Conservation (phyloP, 345 rosid species). For the Moricandia arvensis region DNA sequence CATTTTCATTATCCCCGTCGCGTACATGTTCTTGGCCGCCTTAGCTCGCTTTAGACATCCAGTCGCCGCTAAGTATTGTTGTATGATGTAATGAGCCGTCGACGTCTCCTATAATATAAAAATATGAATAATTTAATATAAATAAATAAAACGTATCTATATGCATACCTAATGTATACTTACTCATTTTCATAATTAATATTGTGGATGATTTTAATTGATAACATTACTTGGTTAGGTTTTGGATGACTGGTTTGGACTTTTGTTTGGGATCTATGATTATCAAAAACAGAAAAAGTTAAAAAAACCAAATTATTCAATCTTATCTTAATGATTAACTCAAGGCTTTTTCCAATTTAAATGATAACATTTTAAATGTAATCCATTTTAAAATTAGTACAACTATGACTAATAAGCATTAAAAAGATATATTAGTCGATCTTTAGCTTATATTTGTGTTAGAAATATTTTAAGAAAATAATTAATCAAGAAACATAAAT, state of each 20-base stretch:
- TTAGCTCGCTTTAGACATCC: conserved; percentile 65
- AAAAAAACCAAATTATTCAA: background rate
- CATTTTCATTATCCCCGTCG: conserved; percentile 82
- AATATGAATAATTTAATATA: background rate
- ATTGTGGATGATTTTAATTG: background rate
- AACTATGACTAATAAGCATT: background rate
- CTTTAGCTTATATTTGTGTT: background rate
- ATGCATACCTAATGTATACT: background rate
- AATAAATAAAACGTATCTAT: background rate
- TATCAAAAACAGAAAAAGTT: background rate
- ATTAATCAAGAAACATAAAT: background rate
- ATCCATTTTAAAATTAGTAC: background rate
- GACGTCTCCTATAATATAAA: conserved; percentile 54
- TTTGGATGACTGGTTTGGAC: background rate
- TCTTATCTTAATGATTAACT: background rate
- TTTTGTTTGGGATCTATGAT: background rate
- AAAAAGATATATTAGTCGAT: background rate
- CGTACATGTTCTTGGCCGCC: conserved; percentile 75
- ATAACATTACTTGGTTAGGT: background rate
- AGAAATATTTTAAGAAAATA: background rate
- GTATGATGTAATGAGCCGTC: conserved; percentile 76
- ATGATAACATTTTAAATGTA: background rate
- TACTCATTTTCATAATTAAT: background rate
- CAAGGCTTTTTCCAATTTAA: background rate
- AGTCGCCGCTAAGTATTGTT: conserved; percentile 91